phyloP scores from a whole-genome alignment of 768 basidiomycete species.

The Leccinum incarnatum region DNA sequence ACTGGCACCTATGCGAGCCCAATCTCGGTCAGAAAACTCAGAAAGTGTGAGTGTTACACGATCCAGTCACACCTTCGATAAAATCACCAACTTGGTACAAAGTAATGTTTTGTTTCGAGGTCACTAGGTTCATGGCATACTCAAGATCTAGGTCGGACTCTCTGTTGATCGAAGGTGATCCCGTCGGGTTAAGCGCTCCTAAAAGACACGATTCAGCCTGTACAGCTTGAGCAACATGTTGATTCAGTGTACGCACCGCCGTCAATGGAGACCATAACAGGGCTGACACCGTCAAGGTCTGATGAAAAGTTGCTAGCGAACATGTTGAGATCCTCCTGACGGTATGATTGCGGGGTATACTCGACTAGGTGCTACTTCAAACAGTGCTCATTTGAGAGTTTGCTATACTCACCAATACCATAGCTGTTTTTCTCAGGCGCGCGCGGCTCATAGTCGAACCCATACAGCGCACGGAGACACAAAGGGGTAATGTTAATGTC shows the following conservation, averaged over 20 bases:
- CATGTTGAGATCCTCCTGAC: constrained; percentile 43
- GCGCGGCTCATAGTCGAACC: constrained; percentile 46
- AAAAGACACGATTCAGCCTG: constrained; percentile 24
- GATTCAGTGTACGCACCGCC: constrained; percentile 37
- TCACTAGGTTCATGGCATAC: constrained; percentile 54
- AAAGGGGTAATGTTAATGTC: constrained; percentile 48
- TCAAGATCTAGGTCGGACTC: constrained; percentile 75
- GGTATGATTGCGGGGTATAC: constrained; percentile 48
- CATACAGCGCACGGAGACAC: constrained; percentile 59
- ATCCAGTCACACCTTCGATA: constrained; percentile 25
- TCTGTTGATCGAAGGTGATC: constrained; percentile 32
- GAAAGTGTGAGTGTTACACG: background rate
- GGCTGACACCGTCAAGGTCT: constrained; percentile 30
- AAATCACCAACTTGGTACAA: constrained; percentile 41
- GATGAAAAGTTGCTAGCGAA: constrained; percentile 39
- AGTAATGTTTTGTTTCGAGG: constrained; percentile 33
- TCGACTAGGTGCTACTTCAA: constrained; percentile 40
- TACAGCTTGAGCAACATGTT: background rate
- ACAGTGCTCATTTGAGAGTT: background rate
- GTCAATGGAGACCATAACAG: constrained; percentile 32
- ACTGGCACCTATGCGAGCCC: constrained; percentile 33
- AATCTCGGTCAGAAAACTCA: constrained; percentile 4
- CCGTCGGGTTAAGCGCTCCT: constrained; percentile 41
- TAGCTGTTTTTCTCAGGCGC: constrained; percentile 48
- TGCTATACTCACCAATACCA: constrained; percentile 42